Evolutionary conservation across 1,139 yeast genomes (phyloP).

Genomic region (Yamadazyma kanchanaburiensis): DNA sequence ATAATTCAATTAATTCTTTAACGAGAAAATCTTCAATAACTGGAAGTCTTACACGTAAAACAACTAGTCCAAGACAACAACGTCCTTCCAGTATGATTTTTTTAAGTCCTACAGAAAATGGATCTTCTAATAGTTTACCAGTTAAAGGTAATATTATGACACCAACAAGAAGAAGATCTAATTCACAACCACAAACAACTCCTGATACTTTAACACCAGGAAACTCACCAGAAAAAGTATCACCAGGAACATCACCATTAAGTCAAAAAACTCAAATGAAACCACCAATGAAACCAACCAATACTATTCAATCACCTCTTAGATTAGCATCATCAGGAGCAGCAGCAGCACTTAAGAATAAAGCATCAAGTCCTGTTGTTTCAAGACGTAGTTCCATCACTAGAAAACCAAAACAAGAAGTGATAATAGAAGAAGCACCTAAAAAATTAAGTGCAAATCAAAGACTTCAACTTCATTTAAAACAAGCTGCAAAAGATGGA

Average conservation of each 20-base stretch:
- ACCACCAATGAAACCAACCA: background rate
- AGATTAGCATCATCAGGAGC: conserved; percentile 31
- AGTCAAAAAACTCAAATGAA: conserved; percentile 2
- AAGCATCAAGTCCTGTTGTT: conserved; percentile 4
- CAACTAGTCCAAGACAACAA: conserved; percentile 13
- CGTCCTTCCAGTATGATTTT: conserved; percentile 30
- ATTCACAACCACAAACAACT: conserved; percentile 32
- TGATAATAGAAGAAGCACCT: conserved; percentile 7
- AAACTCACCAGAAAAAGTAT: background rate
- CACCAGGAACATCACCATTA: conserved; percentile 8
- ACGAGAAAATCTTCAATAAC: conserved; percentile 14
- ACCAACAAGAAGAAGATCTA: conserved; percentile 33
- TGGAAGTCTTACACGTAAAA: conserved; percentile 8
- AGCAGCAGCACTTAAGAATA: conserved; percentile 28
- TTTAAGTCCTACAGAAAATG: conserved; percentile 17
- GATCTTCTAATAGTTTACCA: conserved; percentile 15
- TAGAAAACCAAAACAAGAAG: conserved; percentile 5
- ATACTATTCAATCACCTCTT: too few species aligned
- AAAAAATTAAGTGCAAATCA: conserved; percentile 35
- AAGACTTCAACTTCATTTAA: conserved; percentile 37
- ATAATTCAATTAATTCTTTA: conserved; percentile 10
- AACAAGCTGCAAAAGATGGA: conserved; percentile 40
- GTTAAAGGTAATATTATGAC: conserved; percentile 6
- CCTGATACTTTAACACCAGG: conserved; percentile 4
- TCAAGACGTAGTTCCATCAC: conserved; percentile 8